Evolutionary conservation across 495 filamentous ascomycete species (phyloP).

Genomic region (Lophiotrema nucula): DNA sequence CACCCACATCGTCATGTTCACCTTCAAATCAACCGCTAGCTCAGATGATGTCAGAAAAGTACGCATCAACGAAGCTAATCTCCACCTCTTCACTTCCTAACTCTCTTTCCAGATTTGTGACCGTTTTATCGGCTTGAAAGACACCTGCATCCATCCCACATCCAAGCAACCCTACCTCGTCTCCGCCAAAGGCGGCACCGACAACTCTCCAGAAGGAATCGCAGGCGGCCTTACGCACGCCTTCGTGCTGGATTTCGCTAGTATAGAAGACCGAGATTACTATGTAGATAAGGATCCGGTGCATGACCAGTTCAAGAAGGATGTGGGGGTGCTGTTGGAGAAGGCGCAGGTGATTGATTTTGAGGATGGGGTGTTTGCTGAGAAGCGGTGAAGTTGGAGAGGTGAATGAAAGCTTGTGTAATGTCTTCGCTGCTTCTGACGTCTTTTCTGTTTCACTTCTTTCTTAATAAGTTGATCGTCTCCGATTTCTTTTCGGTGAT

Average conservation of each 20-base stretch:
- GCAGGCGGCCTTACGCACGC: conserved; percentile 31
- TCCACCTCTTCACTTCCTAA: too few relatives aligned
- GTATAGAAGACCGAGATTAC: conserved; percentile 29
- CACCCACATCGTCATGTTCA: conserved; percentile 30
- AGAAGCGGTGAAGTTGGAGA: background rate
- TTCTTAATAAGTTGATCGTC: too few relatives aligned
- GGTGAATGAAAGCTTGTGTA: background rate
- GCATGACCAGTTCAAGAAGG: conserved; percentile 24
- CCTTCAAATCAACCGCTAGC: conserved; percentile 23
- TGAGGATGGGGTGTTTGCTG: conserved; percentile 26
- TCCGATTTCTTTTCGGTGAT: too few relatives aligned
- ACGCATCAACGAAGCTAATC: too few relatives aligned
- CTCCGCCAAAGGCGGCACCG: conserved; percentile 26
- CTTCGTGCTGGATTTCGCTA: conserved; percentile 32
- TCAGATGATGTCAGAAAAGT: conserved; percentile 20
- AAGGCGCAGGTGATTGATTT: conserved; percentile 27
- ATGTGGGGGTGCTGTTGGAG: conserved; percentile 17
- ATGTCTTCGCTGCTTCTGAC: too few relatives aligned
- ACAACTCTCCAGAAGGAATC: conserved; percentile 28
- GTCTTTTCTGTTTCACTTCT: too few relatives aligned
- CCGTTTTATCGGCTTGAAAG: conserved; percentile 23
- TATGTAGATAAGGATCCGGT: conserved; percentile 26
- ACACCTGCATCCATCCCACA: conserved; percentile 27
- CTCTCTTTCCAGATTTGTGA: too few relatives aligned
- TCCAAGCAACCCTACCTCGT: conserved; percentile 27